These are phyloP conservation scores for Microbotryum intermedium DNA, from an alignment of 1,284 basidiomycete species.

Conservation along the genomic window DNA sequence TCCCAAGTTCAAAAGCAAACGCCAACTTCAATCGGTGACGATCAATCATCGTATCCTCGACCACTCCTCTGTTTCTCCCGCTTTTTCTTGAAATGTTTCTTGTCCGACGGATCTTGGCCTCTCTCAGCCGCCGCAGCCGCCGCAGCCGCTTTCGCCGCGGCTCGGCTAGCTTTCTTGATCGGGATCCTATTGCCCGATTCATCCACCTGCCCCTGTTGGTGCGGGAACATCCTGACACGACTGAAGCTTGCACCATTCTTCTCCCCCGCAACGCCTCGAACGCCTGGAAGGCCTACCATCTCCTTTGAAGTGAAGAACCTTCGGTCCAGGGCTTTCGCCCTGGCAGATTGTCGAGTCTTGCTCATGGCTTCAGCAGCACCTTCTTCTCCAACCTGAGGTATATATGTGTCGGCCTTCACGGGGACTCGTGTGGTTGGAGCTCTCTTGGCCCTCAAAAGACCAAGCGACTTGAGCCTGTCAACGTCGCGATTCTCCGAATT, in stretches of 20 bases:
- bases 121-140: conserved; percentile 44
- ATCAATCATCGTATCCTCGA: conserved; percentile 64
- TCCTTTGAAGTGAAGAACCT: conserved; percentile 61
- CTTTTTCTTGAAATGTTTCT: conserved; percentile 84
- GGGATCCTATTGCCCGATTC: conserved; percentile 60
- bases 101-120: conserved; percentile 43
- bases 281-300: conserved; percentile 2
- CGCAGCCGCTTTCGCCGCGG: conserved; percentile 34
- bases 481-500: conserved; percentile 64
- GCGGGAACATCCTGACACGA: conserved; percentile 59
- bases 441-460: conserved; percentile 54
- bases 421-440: conserved; percentile 76
- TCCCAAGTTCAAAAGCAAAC: no score
- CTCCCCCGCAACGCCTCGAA: conserved; percentile 25
- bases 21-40: no score
- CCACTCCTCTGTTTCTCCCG: conserved; percentile 78
- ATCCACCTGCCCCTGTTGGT: conserved; percentile 61
- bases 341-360: conserved; percentile 22
- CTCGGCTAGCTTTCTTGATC: conserved; percentile 31
- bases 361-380: conserved; percentile 27
- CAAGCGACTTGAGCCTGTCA: conserved; percentile 46
- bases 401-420: conserved; percentile 72
- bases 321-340: conserved; percentile 54
- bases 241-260: conserved; percentile 52
- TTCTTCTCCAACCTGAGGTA: conserved; percentile 39